Base-by-base conservation (phyloP, 2,329 filamentous ascomycete species). In the Teratosphaeriaceae sp. region DNA sequence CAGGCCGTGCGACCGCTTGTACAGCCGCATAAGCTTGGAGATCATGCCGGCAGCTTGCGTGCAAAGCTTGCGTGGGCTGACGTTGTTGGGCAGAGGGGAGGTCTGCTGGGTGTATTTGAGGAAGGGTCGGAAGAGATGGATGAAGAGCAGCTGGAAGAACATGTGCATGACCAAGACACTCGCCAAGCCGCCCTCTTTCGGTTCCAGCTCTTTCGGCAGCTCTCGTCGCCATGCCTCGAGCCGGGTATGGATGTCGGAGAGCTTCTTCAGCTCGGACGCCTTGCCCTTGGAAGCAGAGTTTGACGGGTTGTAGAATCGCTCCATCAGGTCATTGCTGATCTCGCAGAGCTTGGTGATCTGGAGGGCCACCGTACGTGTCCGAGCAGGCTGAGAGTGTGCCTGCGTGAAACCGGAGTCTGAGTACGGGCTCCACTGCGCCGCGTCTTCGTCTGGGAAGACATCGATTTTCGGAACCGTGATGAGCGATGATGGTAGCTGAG, bases 61-160 rank as follows among this genome's bases (percentile, higher is more conserved):
- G 66, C 90, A 96, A 42, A 94, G 80, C 53, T 89, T 88, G 15
- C 90, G 80, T 0, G 92, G 90, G 6, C 89, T 96, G 15, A 96
- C 85, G 56, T 94, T 88, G 2, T 80, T 69, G 3, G 89, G 90
- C 1, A 96, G 74, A 1, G 88, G 90, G 1, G 89, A 95, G 1
- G 81, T 82, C 5, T 78, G 70, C 38, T 85, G 87, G 2, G 79
- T 84, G 60, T 96, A 97, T 63, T 92, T 95, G 39, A 97, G 75
- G 60, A 97, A 97, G 0, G 92, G 90, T 4, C 90, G 81, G 71
- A 96, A 97, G 3, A 97, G 80, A 58, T 97, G 89, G 47, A 97
- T 94, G 60, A 94, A 94, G 36, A 96, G 80, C 1, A 97, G 75
- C 59, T 97, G 89, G 64, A 90, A 95, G 66, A 97, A 95, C 89